Base-by-base conservation (phyloP, 2,329 filamentous ascomycete species). In the Aureobasidium vineae region DNA sequence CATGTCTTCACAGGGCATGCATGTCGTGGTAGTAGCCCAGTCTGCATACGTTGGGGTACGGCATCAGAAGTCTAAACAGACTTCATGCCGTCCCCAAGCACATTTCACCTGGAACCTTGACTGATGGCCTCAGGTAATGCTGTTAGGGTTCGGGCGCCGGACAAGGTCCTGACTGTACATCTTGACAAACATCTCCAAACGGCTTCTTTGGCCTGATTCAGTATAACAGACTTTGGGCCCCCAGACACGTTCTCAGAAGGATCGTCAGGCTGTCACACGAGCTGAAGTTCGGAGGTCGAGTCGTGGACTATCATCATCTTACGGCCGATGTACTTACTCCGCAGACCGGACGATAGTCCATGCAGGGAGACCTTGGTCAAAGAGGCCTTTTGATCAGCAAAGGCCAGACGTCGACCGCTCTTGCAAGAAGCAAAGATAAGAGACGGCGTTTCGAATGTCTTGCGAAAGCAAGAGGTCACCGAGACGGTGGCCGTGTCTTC, bases 1-100 rank as follows among this genome's bases (percentile, higher is more conserved):
- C 50, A 56, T 16, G 53, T 26, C 36, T 41, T 16, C 53, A 21
- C 13, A 33, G 3, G 13, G 21, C 5, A 40, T 26, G 21, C 5
- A 40, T 26, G 33, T 21, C 21, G 36, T 41, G 15, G 53, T 13
- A 28, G 53, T 41, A 26, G 21, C 49, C 5, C 49, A 36, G 10
- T 52, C 16, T 52, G 26, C 28, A 33, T 16, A 19, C 43, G 43
- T 47, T 47, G 21, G 6, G 53, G 23, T 26, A 23, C 23, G 13
- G 28, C 43, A 33, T 21, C 23, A 57, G n/a, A 57, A 59, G 54
- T 23, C 26, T 59, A 45, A 45, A 45, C 40, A 45, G 54, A 59
- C 54, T 59, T 59, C 54, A 31, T 59, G 23, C 10, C 38, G 33
- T 45, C 13, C 23, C 40, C 23, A 19, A 43, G 38, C 15, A 1